Evolutionary conservation across 352 stramenopile genomes (phyloP).

Genomic region (Peronospora farinosa): DNA sequence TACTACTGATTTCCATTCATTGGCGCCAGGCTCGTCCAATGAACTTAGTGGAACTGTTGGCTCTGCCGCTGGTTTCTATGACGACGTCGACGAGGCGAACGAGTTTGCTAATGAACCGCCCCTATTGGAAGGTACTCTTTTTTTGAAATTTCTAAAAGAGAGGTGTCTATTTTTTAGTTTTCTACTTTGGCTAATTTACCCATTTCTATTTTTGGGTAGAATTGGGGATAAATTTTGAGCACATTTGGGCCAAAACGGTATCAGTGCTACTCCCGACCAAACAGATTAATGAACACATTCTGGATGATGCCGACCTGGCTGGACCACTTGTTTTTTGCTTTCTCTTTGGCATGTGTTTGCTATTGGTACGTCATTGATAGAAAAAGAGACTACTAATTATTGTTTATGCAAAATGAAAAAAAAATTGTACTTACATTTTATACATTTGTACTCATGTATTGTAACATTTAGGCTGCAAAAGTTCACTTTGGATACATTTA

Average conservation of each 20-base stretch:
- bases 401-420: too few relatives aligned
- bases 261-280: slow-evolving; percentile 92
- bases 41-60: slow-evolving; percentile 24
- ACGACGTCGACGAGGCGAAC: slow-evolving; percentile 46
- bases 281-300: slow-evolving; percentile 83
- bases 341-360: slow-evolving; percentile 90
- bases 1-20: slow-evolving; percentile 22
- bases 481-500: slow-evolving; percentile 99
- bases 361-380: slow-evolving; percentile 55
- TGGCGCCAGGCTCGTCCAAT: slow-evolving; percentile 19
- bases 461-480: slow-evolving; percentile 66
- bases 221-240: slow-evolving; percentile 95
- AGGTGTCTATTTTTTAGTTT: slow-evolving; percentile 7
- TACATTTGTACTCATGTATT: background rate
- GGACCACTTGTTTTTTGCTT: slow-evolving; percentile 94
- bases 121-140: slow-evolving; percentile 86
- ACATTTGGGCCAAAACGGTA: slow-evolving; percentile 96
- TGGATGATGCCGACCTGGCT: slow-evolving; percentile 91
- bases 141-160: too few relatives aligned
- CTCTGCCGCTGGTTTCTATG: slow-evolving; percentile 20
- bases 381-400: background rate
- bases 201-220: slow-evolving; percentile 45
- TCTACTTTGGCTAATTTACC: background rate
- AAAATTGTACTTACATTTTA: too few relatives aligned
- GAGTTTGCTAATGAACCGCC: slow-evolving; percentile 95